Evolutionary conservation across 192 early-diverging fungal genomes (phyloP).

Genomic region (Umbelopsis sp.): DNA sequence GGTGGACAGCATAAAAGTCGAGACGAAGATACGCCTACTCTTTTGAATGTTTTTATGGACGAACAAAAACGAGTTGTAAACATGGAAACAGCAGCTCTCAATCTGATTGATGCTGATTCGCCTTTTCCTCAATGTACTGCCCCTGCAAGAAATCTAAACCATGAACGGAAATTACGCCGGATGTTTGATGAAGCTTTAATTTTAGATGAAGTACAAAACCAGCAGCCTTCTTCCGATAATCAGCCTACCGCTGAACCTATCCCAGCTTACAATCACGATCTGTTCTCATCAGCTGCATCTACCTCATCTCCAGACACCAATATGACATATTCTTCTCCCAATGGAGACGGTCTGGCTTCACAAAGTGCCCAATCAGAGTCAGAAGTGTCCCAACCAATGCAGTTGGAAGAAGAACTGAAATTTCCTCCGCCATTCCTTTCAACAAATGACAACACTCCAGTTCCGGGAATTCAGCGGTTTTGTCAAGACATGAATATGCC

Average conservation of each 20-base stretch:
- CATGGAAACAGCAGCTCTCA: not conserved
- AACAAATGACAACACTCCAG: slow-evolving; percentile 2
- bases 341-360: not conserved
- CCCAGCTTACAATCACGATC: not conserved
- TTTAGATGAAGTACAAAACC: not conserved
- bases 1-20: not conserved
- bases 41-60: slow-evolving; percentile 4
- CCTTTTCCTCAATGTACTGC: slow-evolving; percentile 7
- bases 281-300: not conserved
- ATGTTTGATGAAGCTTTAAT: slow-evolving; percentile 9
- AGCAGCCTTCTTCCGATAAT: not conserved
- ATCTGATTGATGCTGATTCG: slow-evolving; percentile 1
- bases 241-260: not conserved
- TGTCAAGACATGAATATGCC: not conserved
- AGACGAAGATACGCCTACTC: not conserved
- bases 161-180: not conserved
- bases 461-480: not conserved
- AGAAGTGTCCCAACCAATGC: not conserved
- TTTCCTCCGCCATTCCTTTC: not conserved
- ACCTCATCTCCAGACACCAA: not conserved
- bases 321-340: not conserved
- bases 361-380: not conserved
- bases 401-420: not conserved
- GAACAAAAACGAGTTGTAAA: not conserved
- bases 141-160: not conserved